Evolutionary conservation across 163 green algal genomes (phyloP), one percentile per base, ranked within the genome.

Genomic region (Chlamydomonas reinhardtii): DNA sequence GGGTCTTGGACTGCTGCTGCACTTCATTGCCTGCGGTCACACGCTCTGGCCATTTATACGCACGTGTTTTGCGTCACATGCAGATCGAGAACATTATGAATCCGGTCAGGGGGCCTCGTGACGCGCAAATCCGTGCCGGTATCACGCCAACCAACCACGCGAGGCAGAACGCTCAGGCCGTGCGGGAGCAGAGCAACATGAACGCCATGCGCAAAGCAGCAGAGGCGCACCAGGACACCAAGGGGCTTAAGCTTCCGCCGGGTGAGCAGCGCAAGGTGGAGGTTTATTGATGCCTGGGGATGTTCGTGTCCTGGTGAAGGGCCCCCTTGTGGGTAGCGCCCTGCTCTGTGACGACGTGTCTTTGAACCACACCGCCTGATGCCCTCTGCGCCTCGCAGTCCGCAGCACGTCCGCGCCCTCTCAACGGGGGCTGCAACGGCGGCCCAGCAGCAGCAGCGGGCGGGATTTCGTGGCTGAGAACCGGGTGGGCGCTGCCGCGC

Each of bases 111-210:
- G 93, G 94, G 14, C 83, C 89, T 0, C 85, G 94, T 14, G 94
- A 96, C 73, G 91, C 89, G 0, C 88, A 93, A 37, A 34, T 75
- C 0, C 86, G 94, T 27, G 84, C 89, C 43, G 94, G 94, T 65
- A 93, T 94, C 37, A 93, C 91, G 65, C 94, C 94, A 2, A 87
- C 75, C 37, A 88, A 96, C 82, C 93, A 96, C 66, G 92, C 94
- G 5, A 90, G 82, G 39, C 78, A 91, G 37, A 96, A 96, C 84
- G 81, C 87, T 14, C 56, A 89, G 43, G 94, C 93, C 1, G 89
- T 96, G 19, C 91, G 91, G 54, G 91, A 96, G 82, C 71, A 85
- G 22, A 94, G 89, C 74, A 86, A 93, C 52, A 65, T 94, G 14
- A 96, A 96, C 66, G 89, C 90, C 1, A 64, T 94, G 32, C 86